phyloP scores from a whole-genome alignment of 495 filamentous ascomycete species.

The Hypoxylon intermedium region DNA sequence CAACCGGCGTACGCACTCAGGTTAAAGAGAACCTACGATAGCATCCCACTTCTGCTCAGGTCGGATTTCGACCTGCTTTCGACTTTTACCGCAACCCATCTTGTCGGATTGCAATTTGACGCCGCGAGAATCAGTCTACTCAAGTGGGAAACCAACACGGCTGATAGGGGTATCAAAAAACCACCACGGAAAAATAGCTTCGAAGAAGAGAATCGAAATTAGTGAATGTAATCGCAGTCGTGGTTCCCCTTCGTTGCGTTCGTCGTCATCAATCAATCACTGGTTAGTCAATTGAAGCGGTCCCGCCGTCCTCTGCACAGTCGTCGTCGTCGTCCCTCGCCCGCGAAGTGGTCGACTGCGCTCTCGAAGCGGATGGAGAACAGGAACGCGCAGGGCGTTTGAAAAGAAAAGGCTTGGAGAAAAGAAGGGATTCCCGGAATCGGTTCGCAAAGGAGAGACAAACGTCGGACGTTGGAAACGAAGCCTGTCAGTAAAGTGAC shows the following conservation, averaged over 20 bases:
- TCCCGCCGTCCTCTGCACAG: constrained; percentile 54
- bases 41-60: constrained; percentile 95
- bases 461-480: constrained; percentile 24
- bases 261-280: constrained; percentile 46
- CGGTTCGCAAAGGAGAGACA: constrained; percentile 27
- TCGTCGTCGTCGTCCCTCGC: constrained; percentile 57
- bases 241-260: constrained; percentile 14
- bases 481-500: constrained; percentile 25
- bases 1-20: neutral
- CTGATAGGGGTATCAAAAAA: constrained; percentile 42
- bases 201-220: constrained; percentile 37
- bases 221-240: constrained; percentile 28
- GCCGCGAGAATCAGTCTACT: constrained; percentile 19
- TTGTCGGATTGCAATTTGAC: constrained; percentile 30
- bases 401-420: constrained; percentile 16
- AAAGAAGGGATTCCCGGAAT: constrained; percentile 19
- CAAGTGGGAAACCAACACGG: constrained; percentile 22
- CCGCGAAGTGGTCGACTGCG: constrained; percentile 62
- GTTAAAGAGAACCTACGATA: constrained; percentile 67
- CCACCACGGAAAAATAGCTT: constrained; percentile 23
- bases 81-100: constrained; percentile 79
- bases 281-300: constrained; percentile 41
- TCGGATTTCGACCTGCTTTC: constrained; percentile 68
- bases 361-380: constrained; percentile 30
- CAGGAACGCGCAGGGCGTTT: constrained; percentile 13